Conservation (phyloP, 805 yeast species). For the Yamadazyma laniorum region DNA sequence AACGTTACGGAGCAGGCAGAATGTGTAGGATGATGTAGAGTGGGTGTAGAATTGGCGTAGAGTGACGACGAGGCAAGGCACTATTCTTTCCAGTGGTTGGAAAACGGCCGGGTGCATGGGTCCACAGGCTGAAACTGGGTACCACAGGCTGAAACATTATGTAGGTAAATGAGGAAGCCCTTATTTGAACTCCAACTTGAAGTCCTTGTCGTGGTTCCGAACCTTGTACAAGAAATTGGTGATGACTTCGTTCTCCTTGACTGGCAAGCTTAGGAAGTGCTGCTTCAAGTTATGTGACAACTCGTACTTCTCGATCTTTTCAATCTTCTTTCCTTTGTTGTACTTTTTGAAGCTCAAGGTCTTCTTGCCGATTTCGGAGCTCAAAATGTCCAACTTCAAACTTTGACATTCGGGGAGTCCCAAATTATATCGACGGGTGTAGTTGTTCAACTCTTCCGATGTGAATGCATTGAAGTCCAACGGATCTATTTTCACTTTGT, state of each 20-base stretch:
- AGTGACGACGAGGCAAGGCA: too few species aligned
- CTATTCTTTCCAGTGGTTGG: too few species aligned
- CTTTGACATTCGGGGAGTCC: slow-evolving; percentile 61
- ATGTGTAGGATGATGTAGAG: too few species aligned
- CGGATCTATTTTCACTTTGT: slow-evolving; percentile 50
- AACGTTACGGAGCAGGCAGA: too few species aligned
- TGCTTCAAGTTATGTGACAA: slow-evolving; percentile 59
- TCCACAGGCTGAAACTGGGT: too few species aligned
- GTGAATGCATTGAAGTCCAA: slow-evolving; percentile 69
- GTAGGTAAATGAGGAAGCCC: too few species aligned
- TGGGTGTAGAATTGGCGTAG: too few species aligned
- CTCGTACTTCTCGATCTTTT: slow-evolving; percentile 46
- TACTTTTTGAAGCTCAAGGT: slow-evolving; percentile 44
- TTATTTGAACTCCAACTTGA: slow-evolving; percentile 39
- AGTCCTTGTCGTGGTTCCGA: slow-evolving; percentile 58
- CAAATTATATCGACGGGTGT: slow-evolving; percentile 59
- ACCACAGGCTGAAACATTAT: too few species aligned
- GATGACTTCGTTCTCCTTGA: slow-evolving; percentile 80
- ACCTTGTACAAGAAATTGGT: slow-evolving; percentile 88
- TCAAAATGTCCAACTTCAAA: slow-evolving; percentile 65
- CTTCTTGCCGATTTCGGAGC: slow-evolving; percentile 70
- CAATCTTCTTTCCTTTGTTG: slow-evolving; percentile 38
- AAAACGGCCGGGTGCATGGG: too few species aligned
- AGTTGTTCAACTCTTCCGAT: slow-evolving; percentile 62
- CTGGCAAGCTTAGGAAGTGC: slow-evolving; percentile 60